Conservation (phyloP, 202 grass and related monocot species). For the Cymbopogon flexuosus region DNA sequence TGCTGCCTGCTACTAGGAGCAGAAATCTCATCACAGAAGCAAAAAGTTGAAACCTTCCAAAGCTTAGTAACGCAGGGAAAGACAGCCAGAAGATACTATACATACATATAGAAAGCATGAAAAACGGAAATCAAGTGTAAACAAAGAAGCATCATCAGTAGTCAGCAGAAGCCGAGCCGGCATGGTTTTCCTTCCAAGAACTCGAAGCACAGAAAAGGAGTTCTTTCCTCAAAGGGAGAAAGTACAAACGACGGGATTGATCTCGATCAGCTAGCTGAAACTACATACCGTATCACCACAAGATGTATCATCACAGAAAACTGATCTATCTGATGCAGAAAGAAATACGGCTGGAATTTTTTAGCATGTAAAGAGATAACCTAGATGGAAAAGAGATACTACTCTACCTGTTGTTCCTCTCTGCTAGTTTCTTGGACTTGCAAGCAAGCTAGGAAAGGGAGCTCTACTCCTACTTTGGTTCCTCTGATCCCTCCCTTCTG, state of each 20-base stretch:
- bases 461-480: constrained; percentile 16
- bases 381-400: constrained; percentile 17
- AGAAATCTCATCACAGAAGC: constrained; percentile 2
- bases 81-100: background rate
- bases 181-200: constrained; percentile 33
- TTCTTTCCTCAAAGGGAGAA: constrained; percentile 30
- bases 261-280: background rate
- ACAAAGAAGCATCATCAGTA: constrained; percentile 17
- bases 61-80: constrained; percentile 8
- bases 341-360: constrained; percentile 1
- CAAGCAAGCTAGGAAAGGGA: constrained; percentile 13
- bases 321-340: background rate
- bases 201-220: constrained; percentile 24
- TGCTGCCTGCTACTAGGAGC: no score
- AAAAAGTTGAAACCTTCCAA: constrained; percentile 15
- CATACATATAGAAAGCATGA: constrained; percentile 25
- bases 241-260: constrained; percentile 14
- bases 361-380: constrained; percentile 34
- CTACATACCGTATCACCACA: background rate
- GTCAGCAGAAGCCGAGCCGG: background rate
- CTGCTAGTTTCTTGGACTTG: constrained; percentile 29
- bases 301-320: background rate
- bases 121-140: constrained; percentile 11
- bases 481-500: background rate
- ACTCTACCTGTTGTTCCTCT: background rate